These are phyloP conservation scores for Ascoidea rubescens DNA, from an alignment of 805 yeast genomes.

Conservation along the genomic window DNA sequence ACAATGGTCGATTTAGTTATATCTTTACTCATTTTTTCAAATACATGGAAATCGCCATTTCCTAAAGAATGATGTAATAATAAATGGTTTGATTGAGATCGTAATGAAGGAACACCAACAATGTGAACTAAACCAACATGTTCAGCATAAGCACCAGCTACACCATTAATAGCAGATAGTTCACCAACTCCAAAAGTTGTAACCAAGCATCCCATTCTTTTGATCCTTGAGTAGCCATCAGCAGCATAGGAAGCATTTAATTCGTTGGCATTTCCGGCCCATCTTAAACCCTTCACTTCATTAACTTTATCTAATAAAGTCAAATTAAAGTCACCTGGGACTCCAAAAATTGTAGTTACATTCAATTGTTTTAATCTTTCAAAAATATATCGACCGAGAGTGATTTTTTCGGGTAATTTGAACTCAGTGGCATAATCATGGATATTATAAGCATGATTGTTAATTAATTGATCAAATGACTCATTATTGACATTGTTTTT, in stretches of 20 bases:
- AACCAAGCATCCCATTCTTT: slow-evolving; percentile 58
- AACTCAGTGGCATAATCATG: too few relatives aligned
- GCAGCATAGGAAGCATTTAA: slow-evolving; percentile 82
- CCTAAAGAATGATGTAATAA: slow-evolving; percentile 76
- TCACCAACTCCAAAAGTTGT: slow-evolving; percentile 93
- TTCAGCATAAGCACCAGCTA: slow-evolving; percentile 83
- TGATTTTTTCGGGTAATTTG: slow-evolving; percentile 21
- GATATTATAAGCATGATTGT: too few relatives aligned
- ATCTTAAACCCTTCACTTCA: slow-evolving; percentile 61
- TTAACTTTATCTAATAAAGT: slow-evolving; percentile 58
- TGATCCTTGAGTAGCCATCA: slow-evolving; percentile 77
- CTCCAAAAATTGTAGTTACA: slow-evolving; percentile 61
- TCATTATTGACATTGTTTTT: too few relatives aligned
- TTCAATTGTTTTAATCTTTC: slow-evolving; percentile 65
- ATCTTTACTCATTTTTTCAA: slow-evolving; percentile 64
- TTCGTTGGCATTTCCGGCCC: slow-evolving; percentile 90
- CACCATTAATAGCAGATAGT: slow-evolving; percentile 69
- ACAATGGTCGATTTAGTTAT: slow-evolving; percentile 55
- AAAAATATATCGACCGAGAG: slow-evolving; percentile 67
- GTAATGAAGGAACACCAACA: slow-evolving; percentile 74
- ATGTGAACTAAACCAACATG: slow-evolving; percentile 77
- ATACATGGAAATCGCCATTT: slow-evolving; percentile 69
- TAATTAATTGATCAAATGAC: too few relatives aligned
- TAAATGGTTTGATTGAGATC: slow-evolving; percentile 59
- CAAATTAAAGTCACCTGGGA: slow-evolving; percentile 75